Evolutionary conservation across 768 basidiomycete genomes (phyloP).

Genomic region (Agaricus sinodeliciosus): DNA sequence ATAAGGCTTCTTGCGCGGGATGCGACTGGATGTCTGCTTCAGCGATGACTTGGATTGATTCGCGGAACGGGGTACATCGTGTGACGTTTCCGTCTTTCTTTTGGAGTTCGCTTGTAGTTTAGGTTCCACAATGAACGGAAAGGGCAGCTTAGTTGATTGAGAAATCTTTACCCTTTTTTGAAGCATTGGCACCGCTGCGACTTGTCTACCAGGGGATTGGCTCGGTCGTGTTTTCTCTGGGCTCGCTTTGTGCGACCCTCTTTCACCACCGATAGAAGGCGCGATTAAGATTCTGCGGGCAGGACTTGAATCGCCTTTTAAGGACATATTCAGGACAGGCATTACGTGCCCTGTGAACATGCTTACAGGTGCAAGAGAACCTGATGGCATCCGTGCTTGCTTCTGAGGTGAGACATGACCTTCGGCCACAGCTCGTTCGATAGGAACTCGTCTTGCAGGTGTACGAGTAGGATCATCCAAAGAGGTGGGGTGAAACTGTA

Average conservation of each 20-base stretch:
- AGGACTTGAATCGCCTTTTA: constrained; percentile 6
- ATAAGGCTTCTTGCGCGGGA: constrained; percentile 62
- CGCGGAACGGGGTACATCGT: constrained; percentile 6
- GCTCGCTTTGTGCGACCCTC: constrained; percentile 10
- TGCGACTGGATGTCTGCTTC: constrained; percentile 49
- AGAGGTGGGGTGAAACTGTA: constrained; percentile 20
- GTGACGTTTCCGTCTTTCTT: background rate
- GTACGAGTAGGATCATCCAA: constrained; percentile 39
- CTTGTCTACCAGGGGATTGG: background rate
- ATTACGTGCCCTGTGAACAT: constrained; percentile 3
- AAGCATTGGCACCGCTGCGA: background rate
- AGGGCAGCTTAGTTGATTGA: constrained; percentile 24
- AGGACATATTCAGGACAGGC: constrained; percentile 7
- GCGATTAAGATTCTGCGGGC: constrained; percentile 9
- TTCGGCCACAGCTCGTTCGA: constrained; percentile 42
- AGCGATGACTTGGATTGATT: constrained; percentile 36
- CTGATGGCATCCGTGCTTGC: constrained; percentile 24
- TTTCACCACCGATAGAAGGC: background rate
- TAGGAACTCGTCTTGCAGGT: constrained; percentile 59
- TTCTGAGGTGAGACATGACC: constrained; percentile 47
- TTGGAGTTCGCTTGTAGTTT: constrained; percentile 2
- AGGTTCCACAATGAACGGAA: constrained; percentile 23
- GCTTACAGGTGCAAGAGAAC: constrained; percentile 12
- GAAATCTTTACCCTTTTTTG: background rate
- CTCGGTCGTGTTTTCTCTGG: background rate